Conservation (phyloP, 2,329 filamentous ascomycete species). For the Cladophialophora carrionii region DNA sequence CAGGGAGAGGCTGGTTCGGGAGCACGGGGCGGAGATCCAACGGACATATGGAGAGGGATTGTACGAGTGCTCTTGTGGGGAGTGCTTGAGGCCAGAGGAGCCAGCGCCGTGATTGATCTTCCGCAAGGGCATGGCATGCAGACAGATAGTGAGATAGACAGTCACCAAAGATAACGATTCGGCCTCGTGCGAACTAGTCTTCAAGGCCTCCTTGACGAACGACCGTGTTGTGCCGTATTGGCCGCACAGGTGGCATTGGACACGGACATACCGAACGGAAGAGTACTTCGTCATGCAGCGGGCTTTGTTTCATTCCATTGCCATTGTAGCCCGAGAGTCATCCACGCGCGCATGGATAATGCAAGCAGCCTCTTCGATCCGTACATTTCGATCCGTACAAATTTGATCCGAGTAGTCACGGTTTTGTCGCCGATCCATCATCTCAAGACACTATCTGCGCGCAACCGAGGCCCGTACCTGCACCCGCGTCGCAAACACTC, state of each 20-base stretch:
- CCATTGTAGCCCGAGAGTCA: neutral
- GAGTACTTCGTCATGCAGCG: neutral
- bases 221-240: neutral
- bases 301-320: neutral
- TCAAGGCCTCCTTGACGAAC: neutral
- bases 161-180: neutral
- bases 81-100: neutral
- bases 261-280: neutral
- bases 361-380: neutral
- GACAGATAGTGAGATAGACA: neutral
- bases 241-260: neutral
- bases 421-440: neutral
- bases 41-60: neutral
- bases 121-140: neutral
- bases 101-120: neutral
- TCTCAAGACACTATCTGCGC: neutral
- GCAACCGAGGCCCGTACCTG: neutral
- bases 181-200: neutral
- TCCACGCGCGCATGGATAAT: neutral
- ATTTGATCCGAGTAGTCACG: neutral
- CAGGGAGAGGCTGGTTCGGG: conserved; percentile 36
- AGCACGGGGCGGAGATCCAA: neutral
- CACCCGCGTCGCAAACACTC: neutral
- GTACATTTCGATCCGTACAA: neutral
- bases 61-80: neutral